phyloP scores from a whole-genome alignment of 2,329 filamentous ascomycete species.

The Aspergillus luchuensis region DNA sequence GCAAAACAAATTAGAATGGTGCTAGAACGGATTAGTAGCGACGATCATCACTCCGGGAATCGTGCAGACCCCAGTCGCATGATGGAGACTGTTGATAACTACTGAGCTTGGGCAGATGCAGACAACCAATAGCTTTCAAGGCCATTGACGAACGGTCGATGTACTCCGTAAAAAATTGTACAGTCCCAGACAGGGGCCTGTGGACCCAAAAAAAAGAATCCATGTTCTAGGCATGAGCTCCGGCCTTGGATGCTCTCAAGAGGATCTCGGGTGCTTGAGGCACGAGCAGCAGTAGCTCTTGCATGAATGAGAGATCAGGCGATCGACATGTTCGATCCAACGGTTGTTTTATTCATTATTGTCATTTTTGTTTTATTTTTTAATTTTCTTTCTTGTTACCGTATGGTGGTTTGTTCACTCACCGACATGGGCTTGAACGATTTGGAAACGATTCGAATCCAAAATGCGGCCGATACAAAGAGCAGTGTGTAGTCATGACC shows the following conservation, averaged over 20 bases:
- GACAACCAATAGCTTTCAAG: conserved; percentile 25
- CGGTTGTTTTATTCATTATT: conserved; percentile 18
- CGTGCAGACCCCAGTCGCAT: conserved; percentile 40
- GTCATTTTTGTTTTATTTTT: too few species aligned
- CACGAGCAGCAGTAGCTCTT: conserved; percentile 25
- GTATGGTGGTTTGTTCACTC: conserved; percentile 25
- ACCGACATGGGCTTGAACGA: conserved; percentile 28
- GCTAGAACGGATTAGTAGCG: conserved; percentile 36
- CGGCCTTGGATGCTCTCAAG: conserved; percentile 17
- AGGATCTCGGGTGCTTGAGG: conserved; percentile 24
- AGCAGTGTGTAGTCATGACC: not conserved
- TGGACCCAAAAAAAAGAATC: conserved; percentile 18
- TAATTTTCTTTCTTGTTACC: not conserved
- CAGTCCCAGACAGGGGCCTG: conserved; percentile 18
- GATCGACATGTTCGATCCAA: conserved; percentile 32
- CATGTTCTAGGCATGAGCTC: conserved; percentile 23
- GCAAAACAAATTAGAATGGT: conserved; percentile 38
- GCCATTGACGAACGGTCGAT: conserved; percentile 17
- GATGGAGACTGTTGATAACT: conserved; percentile 32
- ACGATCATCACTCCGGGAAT: conserved; percentile 34
- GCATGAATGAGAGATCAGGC: conserved; percentile 31
- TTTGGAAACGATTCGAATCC: conserved; percentile 16
- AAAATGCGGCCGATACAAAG: conserved; percentile 19
- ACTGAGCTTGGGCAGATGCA: conserved; percentile 31
- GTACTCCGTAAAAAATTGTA: conserved; percentile 6